A percentile compares a stretch with the other conserved stretches of the same genome.
Conservation (phyloP, 2,329 filamentous ascomycete species). For the Juglanconis sp. region DNA sequence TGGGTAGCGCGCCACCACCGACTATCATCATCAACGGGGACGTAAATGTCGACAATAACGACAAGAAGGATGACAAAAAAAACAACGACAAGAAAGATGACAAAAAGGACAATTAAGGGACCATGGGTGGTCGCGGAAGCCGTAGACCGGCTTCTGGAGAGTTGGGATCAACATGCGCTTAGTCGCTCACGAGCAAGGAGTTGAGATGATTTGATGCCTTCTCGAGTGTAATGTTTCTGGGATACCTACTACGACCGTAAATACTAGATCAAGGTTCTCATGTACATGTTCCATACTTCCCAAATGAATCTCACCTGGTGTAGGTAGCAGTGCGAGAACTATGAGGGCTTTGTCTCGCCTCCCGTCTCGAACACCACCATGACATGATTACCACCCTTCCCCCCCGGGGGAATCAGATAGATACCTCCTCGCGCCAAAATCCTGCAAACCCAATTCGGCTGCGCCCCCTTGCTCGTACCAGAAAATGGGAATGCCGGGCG, state of each 20-base stretch:
- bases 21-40: conserved; percentile 6
- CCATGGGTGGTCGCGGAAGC: not conserved
- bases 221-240: not conserved
- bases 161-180: not conserved
- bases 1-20: conserved; percentile 19
- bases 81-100: not conserved
- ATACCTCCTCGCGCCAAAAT: not conserved
- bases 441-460: not conserved
- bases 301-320: no score
- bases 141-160: not conserved
- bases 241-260: not conserved
- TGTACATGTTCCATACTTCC: not conserved
- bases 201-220: not conserved
- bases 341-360: no score
- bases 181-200: not conserved
- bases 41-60: not conserved
- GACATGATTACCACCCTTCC: no score
- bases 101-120: not conserved
- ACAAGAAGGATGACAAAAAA: not conserved
- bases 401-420: not conserved
- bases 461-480: not conserved
- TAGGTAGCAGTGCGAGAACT: no score
- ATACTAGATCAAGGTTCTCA: not conserved
- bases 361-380: no score
- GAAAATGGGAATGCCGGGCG: not conserved